Evolutionary conservation across 169 alveolate species (phyloP).

Genomic region (Plasmodium relictum): DNA sequence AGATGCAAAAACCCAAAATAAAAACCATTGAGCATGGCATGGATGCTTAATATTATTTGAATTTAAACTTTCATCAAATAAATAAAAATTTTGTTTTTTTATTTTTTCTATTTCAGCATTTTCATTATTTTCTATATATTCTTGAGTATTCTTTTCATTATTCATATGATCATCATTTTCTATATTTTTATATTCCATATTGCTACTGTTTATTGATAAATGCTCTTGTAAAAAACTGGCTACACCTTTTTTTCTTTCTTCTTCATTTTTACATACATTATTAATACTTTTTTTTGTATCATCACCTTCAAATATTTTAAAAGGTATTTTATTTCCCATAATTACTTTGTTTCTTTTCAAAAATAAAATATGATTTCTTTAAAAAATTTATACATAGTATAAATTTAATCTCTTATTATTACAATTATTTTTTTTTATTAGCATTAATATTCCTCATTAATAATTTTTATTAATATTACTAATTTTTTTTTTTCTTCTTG

Average conservation of each 20-base stretch:
- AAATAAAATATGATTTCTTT: no score
- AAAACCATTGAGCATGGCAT: conserved; percentile 77
- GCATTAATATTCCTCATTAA: no score
- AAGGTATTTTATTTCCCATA: conserved; percentile 54
- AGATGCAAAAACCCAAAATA: conserved; percentile 76
- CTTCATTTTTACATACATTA: neutral
- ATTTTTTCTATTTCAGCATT: conserved; percentile 55
- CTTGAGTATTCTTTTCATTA: neutral
- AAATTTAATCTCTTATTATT: no score
- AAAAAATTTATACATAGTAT: no score
- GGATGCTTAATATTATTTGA: conserved; percentile 76
- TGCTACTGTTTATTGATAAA: conserved; percentile 11
- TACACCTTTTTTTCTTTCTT: conserved; percentile 21
- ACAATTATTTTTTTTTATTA: no score
- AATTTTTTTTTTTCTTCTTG: no score
- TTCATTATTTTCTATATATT: conserved; percentile 22
- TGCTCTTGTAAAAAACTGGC: neutral
- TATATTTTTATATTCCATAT: neutral
- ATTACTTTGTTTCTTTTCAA: no score
- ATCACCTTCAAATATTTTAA: conserved; percentile 19
- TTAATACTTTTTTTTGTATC: conserved; percentile 34
- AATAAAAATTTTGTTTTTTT: conserved; percentile 73
- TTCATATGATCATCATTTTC: neutral
- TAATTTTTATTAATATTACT: no score
- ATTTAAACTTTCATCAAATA: conserved; percentile 74